phyloP scores from a whole-genome alignment of 2,329 filamentous ascomycete species.

The Penicillium sp. region DNA sequence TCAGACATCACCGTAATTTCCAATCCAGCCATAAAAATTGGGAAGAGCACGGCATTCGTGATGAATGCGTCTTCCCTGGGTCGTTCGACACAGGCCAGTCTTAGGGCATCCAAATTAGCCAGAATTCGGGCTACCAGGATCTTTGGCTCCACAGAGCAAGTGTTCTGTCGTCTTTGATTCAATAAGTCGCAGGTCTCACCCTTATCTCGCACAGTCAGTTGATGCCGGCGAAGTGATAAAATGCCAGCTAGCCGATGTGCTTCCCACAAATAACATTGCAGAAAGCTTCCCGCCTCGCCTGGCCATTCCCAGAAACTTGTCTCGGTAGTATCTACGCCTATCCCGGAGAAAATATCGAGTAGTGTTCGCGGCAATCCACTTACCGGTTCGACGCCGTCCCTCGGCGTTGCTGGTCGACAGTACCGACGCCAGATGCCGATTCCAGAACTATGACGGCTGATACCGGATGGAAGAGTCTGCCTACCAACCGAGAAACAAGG shows the following conservation, averaged over 20 bases:
- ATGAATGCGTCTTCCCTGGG: conserved; percentile 21
- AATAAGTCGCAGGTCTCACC: background rate
- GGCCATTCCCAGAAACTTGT: conserved; percentile 36
- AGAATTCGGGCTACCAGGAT: conserved; percentile 28
- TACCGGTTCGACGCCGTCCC: conserved; percentile 28
- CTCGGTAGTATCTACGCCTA: conserved; percentile 29
- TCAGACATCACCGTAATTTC: conserved; percentile 18
- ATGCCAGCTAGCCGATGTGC: conserved; percentile 34
- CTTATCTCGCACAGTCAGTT: background rate
- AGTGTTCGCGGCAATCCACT: conserved; percentile 34
- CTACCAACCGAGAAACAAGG: conserved; percentile 32
- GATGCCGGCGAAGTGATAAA: conserved; percentile 22
- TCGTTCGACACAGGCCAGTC: conserved; percentile 22
- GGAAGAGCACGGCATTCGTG: conserved; percentile 33
- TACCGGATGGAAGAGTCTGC: conserved; percentile 18
- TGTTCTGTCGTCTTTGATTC: conserved; percentile 5
- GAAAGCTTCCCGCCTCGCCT: conserved; percentile 28
- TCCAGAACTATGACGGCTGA: conserved; percentile 28
- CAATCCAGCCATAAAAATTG: conserved; percentile 26
- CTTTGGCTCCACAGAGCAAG: conserved; percentile 14
- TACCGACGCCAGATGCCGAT: conserved; percentile 35
- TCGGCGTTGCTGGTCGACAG: conserved; percentile 19
- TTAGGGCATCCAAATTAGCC: conserved; percentile 31
- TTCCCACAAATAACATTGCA: conserved; percentile 37
- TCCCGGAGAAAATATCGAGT: conserved; percentile 32